Conservation (phyloP, 495 filamentous ascomycete species). For the Xylaria sp. region DNA sequence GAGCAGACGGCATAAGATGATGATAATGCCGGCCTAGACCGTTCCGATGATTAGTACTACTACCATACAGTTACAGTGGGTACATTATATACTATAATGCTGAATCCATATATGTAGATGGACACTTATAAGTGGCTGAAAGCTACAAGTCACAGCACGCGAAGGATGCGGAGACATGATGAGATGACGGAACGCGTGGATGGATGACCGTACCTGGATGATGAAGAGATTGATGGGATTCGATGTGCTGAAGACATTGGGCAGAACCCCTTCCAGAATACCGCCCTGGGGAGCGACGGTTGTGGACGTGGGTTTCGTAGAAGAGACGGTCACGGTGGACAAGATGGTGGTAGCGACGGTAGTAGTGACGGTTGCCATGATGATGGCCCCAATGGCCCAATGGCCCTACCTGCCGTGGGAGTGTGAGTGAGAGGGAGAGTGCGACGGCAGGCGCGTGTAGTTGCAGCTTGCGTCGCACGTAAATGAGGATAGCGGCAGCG, state of each 20-base stretch:
- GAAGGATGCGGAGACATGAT: background rate
- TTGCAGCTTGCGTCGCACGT: background rate
- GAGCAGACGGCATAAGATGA: conserved; percentile 85
- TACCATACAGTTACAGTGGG: background rate
- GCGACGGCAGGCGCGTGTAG: background rate
- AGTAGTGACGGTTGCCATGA: conserved; percentile 28
- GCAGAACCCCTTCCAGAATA: conserved; percentile 39
- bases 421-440: too few relatives aligned
- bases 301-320: conserved; percentile 26
- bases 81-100: background rate
- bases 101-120: background rate
- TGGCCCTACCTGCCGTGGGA: too few relatives aligned
- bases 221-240: conserved; percentile 96
- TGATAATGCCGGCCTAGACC: conserved; percentile 80
- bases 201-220: conserved; percentile 72
- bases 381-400: conserved; percentile 23
- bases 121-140: background rate
- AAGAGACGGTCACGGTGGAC: conserved; percentile 34
- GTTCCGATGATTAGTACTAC: conserved; percentile 14
- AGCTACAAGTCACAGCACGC: too few relatives aligned
- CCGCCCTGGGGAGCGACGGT: conserved; percentile 36
- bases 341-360: conserved; percentile 33
- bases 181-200: background rate
- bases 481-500: background rate
- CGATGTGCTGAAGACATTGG: conserved; percentile 38